Base-by-base conservation (phyloP, 1,284 basidiomycete species). In the Porodaedalea pini region DNA sequence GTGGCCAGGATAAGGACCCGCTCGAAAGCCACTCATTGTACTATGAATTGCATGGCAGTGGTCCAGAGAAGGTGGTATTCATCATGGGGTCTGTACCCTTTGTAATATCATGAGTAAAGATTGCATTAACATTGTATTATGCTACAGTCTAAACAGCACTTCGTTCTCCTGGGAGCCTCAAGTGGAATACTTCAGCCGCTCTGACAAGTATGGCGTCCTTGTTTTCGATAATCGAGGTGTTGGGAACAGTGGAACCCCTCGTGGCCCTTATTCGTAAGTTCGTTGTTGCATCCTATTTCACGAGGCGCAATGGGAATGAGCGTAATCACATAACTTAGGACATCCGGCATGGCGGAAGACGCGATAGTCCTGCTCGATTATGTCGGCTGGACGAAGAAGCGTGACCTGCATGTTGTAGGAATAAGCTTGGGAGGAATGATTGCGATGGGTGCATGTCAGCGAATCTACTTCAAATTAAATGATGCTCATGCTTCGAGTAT, bases 151-250 rank as follows among this genome's bases (percentile, higher is more conserved):
- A 60, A 88, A 86, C 67, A 76, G 78, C 60, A 82, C 74, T 54
- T 81, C 78, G 3, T 88, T 86, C 63, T 76, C 77, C 1, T 90
- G 87, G 88, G 66, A 70, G 1, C 67, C 72, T 1, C 87, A 88
- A 65, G 81, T 88, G 2, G 67, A 77, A 7, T 71, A 86, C 63
- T 88, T 89, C 61, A 75, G 73, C 11, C 68, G 73, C 21, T 65
- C 70, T 11, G 72, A 75, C 7, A 70, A 78, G 44, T 80, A 86
- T 60, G 83, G 84, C 0, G 74, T 83, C 5, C 75, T 95, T 1
- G 90, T 92, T 0, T 90, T 94, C 64, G 93, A 96, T 69, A 94
- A 96, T 67, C 79, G 92, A 36, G 93, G 93, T 1, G 91, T 91
- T 1, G 90, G 93, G 4, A 82, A 91, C 67, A 88, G 85, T 48